Evolutionary conservation across 192 early-diverging fungal species (phyloP).

Genomic region (Entomortierella lignicola): DNA sequence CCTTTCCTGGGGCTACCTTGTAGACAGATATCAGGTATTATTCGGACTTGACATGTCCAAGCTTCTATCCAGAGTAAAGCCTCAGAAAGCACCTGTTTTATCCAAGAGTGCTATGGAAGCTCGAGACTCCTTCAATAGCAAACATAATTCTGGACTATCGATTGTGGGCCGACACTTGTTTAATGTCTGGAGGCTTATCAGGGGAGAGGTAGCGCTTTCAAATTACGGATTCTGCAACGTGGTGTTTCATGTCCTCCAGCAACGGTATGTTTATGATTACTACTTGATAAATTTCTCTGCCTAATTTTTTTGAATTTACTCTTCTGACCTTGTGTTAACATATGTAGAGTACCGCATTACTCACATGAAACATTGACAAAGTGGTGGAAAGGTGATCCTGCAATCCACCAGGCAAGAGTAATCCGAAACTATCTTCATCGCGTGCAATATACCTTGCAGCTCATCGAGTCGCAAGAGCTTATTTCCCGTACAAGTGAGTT

Average conservation of each 20-base stretch:
- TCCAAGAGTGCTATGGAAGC: conserved; percentile 41
- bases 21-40: conserved; percentile 31
- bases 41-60: conserved; percentile 43
- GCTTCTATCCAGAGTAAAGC: conserved; percentile 21
- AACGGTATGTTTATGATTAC: conserved; percentile 60
- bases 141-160: conserved; percentile 65
- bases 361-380: conserved; percentile 62
- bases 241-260: conserved; percentile 76
- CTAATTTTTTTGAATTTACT: neutral
- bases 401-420: conserved; percentile 68
- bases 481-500: conserved; percentile 83
- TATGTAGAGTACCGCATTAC: conserved; percentile 73
- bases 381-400: conserved; percentile 70
- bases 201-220: conserved; percentile 78
- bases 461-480: conserved; percentile 79
- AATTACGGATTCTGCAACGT: conserved; percentile 85
- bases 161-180: conserved; percentile 83
- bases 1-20: conserved; percentile 88
- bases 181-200: conserved; percentile 91
- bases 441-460: conserved; percentile 70
- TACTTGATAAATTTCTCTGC: neutral
- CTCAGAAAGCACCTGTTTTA: conserved; percentile 8
- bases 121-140: conserved; percentile 29
- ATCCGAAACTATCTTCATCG: conserved; percentile 77
- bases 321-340: neutral